Conservation (phyloP, 495 filamentous ascomycete genomes). For the Talaromyces adpressus region DNA sequence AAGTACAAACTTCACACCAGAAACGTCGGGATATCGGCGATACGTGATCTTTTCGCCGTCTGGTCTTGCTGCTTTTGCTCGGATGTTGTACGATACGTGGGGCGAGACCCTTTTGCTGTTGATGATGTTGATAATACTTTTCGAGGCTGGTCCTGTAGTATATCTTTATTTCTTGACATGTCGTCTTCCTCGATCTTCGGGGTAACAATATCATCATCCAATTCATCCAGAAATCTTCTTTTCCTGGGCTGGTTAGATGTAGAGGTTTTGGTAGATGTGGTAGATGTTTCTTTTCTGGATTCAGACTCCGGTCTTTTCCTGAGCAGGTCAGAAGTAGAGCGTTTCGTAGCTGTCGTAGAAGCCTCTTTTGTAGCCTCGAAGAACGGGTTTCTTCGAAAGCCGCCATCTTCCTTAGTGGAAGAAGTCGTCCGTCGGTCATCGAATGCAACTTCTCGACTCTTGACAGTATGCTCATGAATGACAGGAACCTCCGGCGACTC, state of each 20-base stretch:
- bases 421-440: neutral
- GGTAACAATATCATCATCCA: slow-evolving; percentile 25
- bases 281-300: neutral
- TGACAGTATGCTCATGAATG: neutral
- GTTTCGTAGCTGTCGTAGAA: neutral
- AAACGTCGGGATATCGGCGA: slow-evolving; percentile 43
- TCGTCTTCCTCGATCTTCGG: slow-evolving; percentile 23
- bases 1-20: slow-evolving; percentile 23
- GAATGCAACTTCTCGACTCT: neutral
- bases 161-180: slow-evolving; percentile 4
- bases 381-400: neutral
- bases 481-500: neutral
- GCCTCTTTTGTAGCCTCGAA: neutral
- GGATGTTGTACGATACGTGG: slow-evolving; percentile 1
- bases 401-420: neutral
- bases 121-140: slow-evolving; percentile 2
- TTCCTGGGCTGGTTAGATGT: neutral
- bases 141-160: slow-evolving; percentile 9
- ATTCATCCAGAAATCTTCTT: slow-evolving; percentile 34
- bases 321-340: neutral
- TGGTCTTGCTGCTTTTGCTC: slow-evolving; percentile 15
- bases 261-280: neutral
- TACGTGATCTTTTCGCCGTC: slow-evolving; percentile 24
- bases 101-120: neutral
- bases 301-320: neutral